phyloP scores from a whole-genome alignment of 169 alveolate genomes.

The Plasmodium sp. region DNA sequence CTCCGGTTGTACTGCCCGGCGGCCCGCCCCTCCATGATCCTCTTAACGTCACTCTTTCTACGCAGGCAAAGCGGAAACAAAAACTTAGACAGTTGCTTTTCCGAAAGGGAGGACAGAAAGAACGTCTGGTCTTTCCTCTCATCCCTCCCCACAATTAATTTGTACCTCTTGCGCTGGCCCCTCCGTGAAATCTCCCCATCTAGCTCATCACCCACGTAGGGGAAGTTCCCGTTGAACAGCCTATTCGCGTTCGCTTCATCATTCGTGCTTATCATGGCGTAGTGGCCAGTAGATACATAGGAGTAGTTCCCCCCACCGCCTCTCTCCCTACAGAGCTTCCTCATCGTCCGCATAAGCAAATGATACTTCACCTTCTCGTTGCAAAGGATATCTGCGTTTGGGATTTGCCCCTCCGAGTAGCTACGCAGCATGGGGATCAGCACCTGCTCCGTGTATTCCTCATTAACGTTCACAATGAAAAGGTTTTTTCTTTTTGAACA shows the following conservation, averaged over 20 bases:
- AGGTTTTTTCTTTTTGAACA: conserved; percentile 40
- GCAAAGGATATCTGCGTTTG: conserved; percentile 58
- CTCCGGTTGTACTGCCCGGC: conserved; percentile 5
- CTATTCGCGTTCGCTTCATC: conserved; percentile 10
- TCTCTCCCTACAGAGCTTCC: neutral
- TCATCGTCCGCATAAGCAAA: conserved; percentile 7
- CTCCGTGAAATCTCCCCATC: neutral
- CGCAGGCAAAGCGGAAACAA: conserved; percentile 32
- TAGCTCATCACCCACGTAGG: neutral
- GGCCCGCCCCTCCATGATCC: conserved; percentile 12
- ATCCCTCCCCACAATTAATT: conserved; percentile 22
- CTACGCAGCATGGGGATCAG: conserved; percentile 42
- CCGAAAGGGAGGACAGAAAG: conserved; percentile 43
- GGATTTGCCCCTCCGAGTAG: conserved; percentile 43
- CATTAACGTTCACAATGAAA: conserved; percentile 35
- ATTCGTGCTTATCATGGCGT: conserved; percentile 68
- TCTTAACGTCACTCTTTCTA: conserved; percentile 4
- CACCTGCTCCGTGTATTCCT: conserved; percentile 26
- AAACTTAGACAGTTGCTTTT: conserved; percentile 38
- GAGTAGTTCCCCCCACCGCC: neutral
- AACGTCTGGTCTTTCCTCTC: conserved; percentile 58
- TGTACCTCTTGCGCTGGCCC: neutral
- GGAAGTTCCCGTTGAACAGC: conserved; percentile 15
- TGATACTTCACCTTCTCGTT: conserved; percentile 59
- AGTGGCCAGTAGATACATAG: conserved; percentile 59